Base-by-base conservation (phyloP, 2,329 filamentous ascomycete species). In the Hyphodiscus sp. region DNA sequence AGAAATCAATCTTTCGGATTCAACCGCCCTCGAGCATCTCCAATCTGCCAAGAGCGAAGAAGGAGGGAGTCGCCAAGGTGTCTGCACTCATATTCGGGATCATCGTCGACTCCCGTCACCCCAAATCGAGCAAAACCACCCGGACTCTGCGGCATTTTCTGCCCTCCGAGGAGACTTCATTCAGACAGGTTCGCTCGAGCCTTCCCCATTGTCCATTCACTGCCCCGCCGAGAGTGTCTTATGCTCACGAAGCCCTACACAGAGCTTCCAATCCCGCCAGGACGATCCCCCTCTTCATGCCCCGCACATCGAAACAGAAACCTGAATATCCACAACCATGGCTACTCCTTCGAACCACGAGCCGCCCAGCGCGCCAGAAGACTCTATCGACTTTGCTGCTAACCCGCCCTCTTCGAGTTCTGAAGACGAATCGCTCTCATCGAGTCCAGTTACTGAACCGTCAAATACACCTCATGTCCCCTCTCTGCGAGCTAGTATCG, bases 401-500 rank as follows among this genome's bases (percentile, higher is more conserved):
- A 46, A 41, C 4, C 38, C 56, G 30, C 29, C 51, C 16, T 46
- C 45, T 46, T 20, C 45, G 16, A 20, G 8, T 46, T 23, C 45
- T 46, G 19, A 26, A 26, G 20, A 29, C n/a, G 45, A 23, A n/a
- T 46, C 45, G 19, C 45, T 20, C 2, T 9, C 45, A 7, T 4
- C 20, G 11, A 46, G 20, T n/a, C 19, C 46, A 7, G 11, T 38
- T 11, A 19, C 20, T 19, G 46, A 48, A 13, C 4, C 56, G 38
- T 50, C 62, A 57, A 73, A 74, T 52, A 56, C 61, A 41, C 73
- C 79, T 68, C 71, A 82, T 68, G 65, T 84, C 54, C 77, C 82
- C 19, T 81, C 81, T 5, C 69, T 83, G 43, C 80, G 83, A 61
- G 80, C 81, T 46, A 70, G 80, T 19, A 82, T 83, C 51, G 80